phyloP scores from a whole-genome alignment of 139 green algal species.

The Coccomyxa sp. region DNA sequence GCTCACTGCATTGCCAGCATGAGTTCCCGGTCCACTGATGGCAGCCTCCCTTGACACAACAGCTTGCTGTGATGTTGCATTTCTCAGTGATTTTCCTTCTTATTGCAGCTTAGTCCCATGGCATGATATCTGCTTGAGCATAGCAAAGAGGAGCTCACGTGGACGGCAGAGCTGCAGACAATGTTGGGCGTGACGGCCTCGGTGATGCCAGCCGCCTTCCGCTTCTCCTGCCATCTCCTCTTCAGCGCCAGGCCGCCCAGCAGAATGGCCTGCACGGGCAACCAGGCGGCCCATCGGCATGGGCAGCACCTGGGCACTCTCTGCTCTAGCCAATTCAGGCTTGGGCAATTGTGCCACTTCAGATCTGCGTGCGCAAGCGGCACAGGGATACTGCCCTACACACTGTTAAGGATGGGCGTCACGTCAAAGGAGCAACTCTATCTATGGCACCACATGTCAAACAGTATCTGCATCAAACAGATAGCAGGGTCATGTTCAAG shows the following conservation, averaged over 20 bases:
- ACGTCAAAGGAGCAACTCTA: no score
- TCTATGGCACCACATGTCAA: no score
- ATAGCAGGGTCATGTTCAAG: no score
- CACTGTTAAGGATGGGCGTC: no score
- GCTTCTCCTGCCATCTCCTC: slow-evolving; percentile 48
- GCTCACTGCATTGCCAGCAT: neutral
- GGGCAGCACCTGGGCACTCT: no score
- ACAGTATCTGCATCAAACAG: no score
- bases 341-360: no score
- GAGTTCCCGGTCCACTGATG: neutral
- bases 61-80: neutral
- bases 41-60: neutral
- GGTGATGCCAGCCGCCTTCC: slow-evolving; percentile 26
- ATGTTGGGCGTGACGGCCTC: slow-evolving; percentile 43
- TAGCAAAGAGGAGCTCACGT: neutral
- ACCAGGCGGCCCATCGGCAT: no score
- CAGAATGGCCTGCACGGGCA: slow-evolving; percentile 58
- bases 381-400: no score
- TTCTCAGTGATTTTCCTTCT: neutral
- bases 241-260: slow-evolving; percentile 62
- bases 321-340: no score
- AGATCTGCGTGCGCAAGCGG: no score
- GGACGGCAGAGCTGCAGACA: neutral
- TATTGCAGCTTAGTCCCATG: neutral
- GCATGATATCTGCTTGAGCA: neutral